These are phyloP conservation scores for Tarenaya hassleriana DNA, from an alignment of 345 rosid species.

Conservation along the genomic window DNA sequence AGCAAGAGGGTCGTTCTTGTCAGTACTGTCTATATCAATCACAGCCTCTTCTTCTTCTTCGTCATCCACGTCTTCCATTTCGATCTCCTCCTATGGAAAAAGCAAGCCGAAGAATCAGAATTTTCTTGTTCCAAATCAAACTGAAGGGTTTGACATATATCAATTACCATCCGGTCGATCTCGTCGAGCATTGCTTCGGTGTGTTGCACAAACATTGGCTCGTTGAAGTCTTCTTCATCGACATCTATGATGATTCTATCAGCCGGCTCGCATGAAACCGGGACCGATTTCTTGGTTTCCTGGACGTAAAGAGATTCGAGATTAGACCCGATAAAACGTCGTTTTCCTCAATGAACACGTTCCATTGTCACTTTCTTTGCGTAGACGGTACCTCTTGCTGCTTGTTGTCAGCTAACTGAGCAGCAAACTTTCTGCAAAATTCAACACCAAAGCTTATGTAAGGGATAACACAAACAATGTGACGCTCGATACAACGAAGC, in stretches of 20 bases:
- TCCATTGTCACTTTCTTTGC: no score
- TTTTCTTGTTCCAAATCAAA: not conserved
- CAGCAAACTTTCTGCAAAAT: conserved; percentile 65
- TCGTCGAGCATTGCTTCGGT: conserved; percentile 87
- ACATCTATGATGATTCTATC: conserved; percentile 45
- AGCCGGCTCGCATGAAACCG: conserved; percentile 29
- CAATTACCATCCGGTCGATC: conserved; percentile 72
- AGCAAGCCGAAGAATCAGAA: not conserved
- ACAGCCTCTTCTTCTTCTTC: conserved; percentile 33
- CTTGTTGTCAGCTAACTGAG: conserved; percentile 59
- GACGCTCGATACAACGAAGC: conserved; percentile 15
- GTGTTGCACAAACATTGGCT: conserved; percentile 82
- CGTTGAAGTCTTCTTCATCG: conserved; percentile 51
- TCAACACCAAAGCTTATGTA: conserved; percentile 6
- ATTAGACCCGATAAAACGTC: no score
- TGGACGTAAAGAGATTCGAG: conserved; percentile 26
- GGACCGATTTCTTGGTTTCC: conserved; percentile 44
- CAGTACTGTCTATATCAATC: conserved; percentile 63
- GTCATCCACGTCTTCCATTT: conserved; percentile 63
- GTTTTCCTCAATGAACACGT: no score
- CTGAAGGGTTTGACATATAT: not conserved
- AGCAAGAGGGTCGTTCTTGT: conserved; percentile 66
- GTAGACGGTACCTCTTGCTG: conserved; percentile 57
- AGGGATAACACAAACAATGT: not conserved
- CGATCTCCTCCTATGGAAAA: conserved; percentile 61